Base-by-base conservation (phyloP, 805 yeast genomes). In the Ogataea pignaliae region DNA sequence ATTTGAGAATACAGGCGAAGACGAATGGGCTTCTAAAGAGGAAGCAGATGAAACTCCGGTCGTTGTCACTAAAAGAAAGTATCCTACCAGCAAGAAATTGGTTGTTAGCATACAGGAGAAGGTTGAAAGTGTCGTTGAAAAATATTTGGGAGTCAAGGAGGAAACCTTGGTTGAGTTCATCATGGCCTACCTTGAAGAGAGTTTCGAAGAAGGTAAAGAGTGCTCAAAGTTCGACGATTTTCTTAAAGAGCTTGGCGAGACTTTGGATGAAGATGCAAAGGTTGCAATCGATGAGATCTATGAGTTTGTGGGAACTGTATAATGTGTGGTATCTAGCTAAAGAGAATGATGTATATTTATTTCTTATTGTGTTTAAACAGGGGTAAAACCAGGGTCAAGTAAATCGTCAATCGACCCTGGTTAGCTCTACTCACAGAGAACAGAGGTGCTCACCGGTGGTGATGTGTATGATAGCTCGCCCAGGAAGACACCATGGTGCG, bases 71-170 rank as follows among this genome's bases (percentile, higher is more conserved):
- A 17, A 29, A 3, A 5, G 36, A 16, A 30, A 6, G 14, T 13
- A 52, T 40, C 2, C n/a, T 10, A 35, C 48, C 29, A 41, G 64
- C 3, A 46, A 43, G 2, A 9, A 30, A 2, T 31, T 57, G 3
- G 45, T 66, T 21, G 54, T 45, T 0, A 29, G 52, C 9, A 50
- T 77, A 18, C 63, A 63, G 29, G 51, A 53, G 0, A 70, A 69
- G 46, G 61, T 78, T 16, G 67, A 63, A n/a, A 59, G 57, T 3
- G 63, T 75, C 38, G 59, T 80, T 29, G 79, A 71, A 43, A 80
- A 78, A 44, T 74, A 68, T 44, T 56, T 80, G 38, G 85, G 84
- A 1, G 64, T 76, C 37, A 62, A 65, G 40, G 86, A 79, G 47
- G 78, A 73, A 12, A 71, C 75, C 36, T 64, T 80, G 47, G 61